These are phyloP conservation scores for Trichomonascaceae sp. DNA, from an alignment of 1,139 yeast genomes.

Conservation along the genomic window DNA sequence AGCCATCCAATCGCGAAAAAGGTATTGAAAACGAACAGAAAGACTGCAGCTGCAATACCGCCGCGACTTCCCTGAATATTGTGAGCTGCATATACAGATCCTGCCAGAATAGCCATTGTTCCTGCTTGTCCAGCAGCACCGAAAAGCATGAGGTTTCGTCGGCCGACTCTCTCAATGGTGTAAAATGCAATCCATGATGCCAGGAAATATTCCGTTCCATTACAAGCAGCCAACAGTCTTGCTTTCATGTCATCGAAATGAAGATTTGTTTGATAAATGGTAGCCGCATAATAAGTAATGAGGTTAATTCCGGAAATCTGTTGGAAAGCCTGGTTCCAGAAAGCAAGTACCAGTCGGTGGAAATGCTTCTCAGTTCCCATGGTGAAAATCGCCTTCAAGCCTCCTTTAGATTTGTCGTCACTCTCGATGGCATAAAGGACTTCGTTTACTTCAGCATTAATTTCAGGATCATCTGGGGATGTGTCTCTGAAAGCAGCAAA, in stretches of 20 bases:
- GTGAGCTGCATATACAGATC: not conserved
- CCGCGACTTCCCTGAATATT: not conserved
- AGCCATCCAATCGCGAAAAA: slow-evolving; percentile 11
- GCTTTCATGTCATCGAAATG: slow-evolving; percentile 17
- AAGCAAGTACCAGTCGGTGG: slow-evolving; percentile 8
- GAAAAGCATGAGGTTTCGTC: slow-evolving; percentile 46
- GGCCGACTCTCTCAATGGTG: slow-evolving; percentile 50
- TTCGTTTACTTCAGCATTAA: slow-evolving; percentile 3
- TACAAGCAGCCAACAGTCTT: slow-evolving; percentile 34
- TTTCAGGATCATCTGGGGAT: slow-evolving; percentile 3
- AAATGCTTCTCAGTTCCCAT: slow-evolving; percentile 3
- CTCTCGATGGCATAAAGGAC: slow-evolving; percentile 4
- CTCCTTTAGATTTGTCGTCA: not conserved
- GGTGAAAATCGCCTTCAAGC: slow-evolving; percentile 3
- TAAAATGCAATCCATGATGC: slow-evolving; percentile 38
- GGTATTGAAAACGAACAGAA: slow-evolving; percentile 1
- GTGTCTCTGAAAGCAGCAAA: slow-evolving; percentile 22
- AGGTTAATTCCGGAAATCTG: slow-evolving; percentile 33
- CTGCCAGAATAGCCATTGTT: slow-evolving; percentile 1
- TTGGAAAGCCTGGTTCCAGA: slow-evolving; percentile 39
- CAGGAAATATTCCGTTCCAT: slow-evolving; percentile 44
- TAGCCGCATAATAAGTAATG: slow-evolving; percentile 29
- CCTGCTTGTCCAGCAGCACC: slow-evolving; percentile 24
- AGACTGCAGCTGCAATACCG: slow-evolving; percentile 5
- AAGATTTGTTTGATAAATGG: slow-evolving; percentile 38